Conservation (phyloP, 2,329 filamentous ascomycete species). For the Pezicula radicicola region DNA sequence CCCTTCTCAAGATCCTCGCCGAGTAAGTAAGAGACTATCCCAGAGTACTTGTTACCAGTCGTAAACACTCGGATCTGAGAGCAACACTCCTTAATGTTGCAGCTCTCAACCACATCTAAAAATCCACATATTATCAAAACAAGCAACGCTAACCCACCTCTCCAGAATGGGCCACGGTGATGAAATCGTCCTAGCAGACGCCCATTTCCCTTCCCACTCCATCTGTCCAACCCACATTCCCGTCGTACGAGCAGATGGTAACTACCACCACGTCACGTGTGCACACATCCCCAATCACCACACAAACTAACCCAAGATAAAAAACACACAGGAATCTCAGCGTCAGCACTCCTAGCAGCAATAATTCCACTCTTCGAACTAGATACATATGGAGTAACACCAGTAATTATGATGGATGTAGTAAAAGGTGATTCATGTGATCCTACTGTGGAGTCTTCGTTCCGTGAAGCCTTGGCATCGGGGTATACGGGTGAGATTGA, state of each 20-base stretch:
- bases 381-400: slow-evolving; percentile 6
- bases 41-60: no score
- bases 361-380: slow-evolving; percentile 6
- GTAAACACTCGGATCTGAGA: no score
- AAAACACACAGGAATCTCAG: slow-evolving; percentile 1
- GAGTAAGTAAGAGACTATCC: not conserved
- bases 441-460: slow-evolving; percentile 4
- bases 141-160: no score
- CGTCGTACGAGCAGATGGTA: slow-evolving; percentile 3
- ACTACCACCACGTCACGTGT: not conserved
- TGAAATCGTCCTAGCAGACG: slow-evolving; percentile 10
- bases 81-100: no score
- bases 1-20: slow-evolving; percentile 8
- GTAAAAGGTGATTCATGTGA: slow-evolving; percentile 5
- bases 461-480: slow-evolving; percentile 1
- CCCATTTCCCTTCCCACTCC: slow-evolving; percentile 8
- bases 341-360: slow-evolving; percentile 3
- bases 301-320: not conserved
- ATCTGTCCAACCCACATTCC: slow-evolving; percentile 3
- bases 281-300: not conserved
- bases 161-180: slow-evolving; percentile 10
- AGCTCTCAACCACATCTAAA: no score
- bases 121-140: no score
- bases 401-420: slow-evolving; percentile 10
- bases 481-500: slow-evolving; percentile 6